Evolutionary conservation across 164 flowering plant species (phyloP), one percentile per base, ranked within the genome.

Genomic region (Piper longum): DNA sequence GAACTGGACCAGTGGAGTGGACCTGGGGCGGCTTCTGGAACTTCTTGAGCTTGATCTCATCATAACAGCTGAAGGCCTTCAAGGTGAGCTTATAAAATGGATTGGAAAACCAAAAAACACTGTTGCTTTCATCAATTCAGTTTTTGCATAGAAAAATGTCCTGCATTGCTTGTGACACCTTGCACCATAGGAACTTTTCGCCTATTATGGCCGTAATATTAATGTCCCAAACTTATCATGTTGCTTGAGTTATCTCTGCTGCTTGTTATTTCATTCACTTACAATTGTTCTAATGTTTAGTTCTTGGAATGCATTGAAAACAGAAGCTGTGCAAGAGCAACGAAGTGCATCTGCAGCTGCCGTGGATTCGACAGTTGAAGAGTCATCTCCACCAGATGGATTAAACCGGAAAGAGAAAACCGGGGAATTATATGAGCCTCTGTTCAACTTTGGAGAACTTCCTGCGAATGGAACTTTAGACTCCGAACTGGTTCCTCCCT

Each of bases 1-100:
- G 72, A 91, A 88, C 69, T 91, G 98, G 98, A 91, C 98, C 3
- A 91, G 96, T 76, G 98, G 91, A 52, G 98, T 91, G 70, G 98
- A 91, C 76, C 96, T 91, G 66, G 96, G 98, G 9, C 89, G 98
- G 51, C 91, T 91, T 68, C 96, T 91, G 56, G 91, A 88, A 65
- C 90, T 91, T 57, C 88, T 91, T 57, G 95, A 91, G 62, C 90
- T 91, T 59, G 91, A 88, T 81, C 82, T 91, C 57, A 76, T 91
- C 69, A 82, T 91, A 51, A 82, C 85, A 26, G 72, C 41, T 57
- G 87, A 78, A 68, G 83, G 79, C 56, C 83, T 91, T 70, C 84
- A 84, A 83, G 96, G 96, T 91, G 42, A 36, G 52, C 52, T 9
- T 2, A 14, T 12, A 14, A 48, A 48, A 48, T 45, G 52, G 11